These are phyloP conservation scores for Ascochyta pisi DNA, from an alignment of 2,329 filamentous ascomycete species.

Conservation along the genomic window DNA sequence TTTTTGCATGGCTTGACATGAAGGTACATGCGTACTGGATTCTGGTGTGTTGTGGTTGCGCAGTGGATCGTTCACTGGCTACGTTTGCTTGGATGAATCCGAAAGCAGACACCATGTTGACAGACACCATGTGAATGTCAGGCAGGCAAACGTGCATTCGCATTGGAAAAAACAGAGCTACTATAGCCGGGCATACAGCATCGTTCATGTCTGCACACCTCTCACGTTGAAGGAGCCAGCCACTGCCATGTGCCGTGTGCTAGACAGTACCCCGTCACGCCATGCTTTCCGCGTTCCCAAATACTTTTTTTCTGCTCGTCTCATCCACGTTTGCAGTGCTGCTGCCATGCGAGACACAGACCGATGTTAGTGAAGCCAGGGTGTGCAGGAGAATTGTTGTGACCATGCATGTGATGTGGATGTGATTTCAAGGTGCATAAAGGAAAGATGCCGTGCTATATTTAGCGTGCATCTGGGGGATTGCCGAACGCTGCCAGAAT, in stretches of 20 bases:
- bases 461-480: slow-evolving; percentile 11
- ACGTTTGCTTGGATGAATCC: no score
- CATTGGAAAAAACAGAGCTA: no score
- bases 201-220: background rate
- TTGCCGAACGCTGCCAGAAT: background rate
- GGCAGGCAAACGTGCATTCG: no score
- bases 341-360: background rate
- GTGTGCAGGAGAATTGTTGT: slow-evolving; percentile 12
- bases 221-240: background rate
- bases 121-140: no score
- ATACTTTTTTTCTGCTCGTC: background rate
- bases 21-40: background rate
- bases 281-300: background rate
- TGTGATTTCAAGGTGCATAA: slow-evolving; percentile 12
- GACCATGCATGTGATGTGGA: slow-evolving; percentile 16
- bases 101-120: no score
- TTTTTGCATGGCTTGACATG: background rate
- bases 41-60: background rate
- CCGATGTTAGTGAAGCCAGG: background rate
- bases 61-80: background rate
- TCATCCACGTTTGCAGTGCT: background rate
- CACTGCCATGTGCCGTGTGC: background rate
- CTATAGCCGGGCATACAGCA: no score
- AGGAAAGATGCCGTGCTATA: slow-evolving; percentile 15
- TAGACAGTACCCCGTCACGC: no score